Base-by-base conservation (phyloP, 495 filamentous ascomycete genomes). In the Aspergillus indologenus region DNA sequence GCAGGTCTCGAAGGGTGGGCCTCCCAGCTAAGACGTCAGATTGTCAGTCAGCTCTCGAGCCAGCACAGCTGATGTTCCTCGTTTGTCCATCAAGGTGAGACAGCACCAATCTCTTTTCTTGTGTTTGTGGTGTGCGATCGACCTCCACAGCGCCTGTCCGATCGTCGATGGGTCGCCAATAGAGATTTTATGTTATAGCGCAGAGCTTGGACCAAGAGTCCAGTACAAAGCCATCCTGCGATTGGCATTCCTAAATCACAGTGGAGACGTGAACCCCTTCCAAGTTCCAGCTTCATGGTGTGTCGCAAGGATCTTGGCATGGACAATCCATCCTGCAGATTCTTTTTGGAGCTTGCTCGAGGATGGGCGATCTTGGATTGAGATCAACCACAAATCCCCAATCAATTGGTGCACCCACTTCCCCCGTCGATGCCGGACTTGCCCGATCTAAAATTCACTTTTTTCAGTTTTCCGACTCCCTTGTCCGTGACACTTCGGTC, bases 171-270 rank as follows among this genome's bases (percentile, higher is more conserved):
- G 34, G 34, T 40, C 34, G 34, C 34, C 34, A 40, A 40, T 40
- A 40, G 34, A 40, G 34, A 40, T 40, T 40, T 11, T 6, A 2
- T 2, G 2, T 4, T 40, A 40, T 40, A 40, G 34, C 34, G 12
- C 34, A 40, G 34, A 40, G 34, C 34, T 40, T 40, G 34, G 34
- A 40, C 34, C 34, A 14, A 11, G 34, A 40, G 34, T 40, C 48
- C 23, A 34, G n/a, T 48, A 12, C 14, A 29, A 31, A 18, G 48
- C 48, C 15, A 11, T 51, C 23, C 18, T 31, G 11, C 23, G 29
- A 51, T 51, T 51, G 48, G 48, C 48, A 31, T n/a, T n/a, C 17
- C 18, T 23, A 29, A 51, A 24, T 23, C 24, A n/a, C 31, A 31
- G 48, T 51, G 48, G 48, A n/a, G 48, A 31, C 23, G 5, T 40